Evolutionary conservation across 2,329 filamentous ascomycete species (phyloP), one percentile per base, ranked within the genome.

Genomic region (Neonectria faginata): DNA sequence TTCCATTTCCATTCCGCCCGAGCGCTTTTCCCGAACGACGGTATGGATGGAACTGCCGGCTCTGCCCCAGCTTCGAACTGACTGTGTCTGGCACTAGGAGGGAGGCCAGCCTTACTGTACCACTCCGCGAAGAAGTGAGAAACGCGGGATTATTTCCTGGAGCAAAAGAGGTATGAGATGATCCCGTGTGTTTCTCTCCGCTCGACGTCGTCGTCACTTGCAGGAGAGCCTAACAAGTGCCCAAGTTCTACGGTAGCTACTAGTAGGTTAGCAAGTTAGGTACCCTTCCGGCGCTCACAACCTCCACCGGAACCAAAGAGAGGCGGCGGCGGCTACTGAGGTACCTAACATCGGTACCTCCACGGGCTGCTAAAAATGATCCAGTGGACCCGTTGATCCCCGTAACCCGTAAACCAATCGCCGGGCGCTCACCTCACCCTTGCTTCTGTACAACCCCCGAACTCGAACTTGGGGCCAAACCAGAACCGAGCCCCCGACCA

Each of bases 401-500:
- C 48, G 18, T 56, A 55, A 45, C 16, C 58, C 51, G 41, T 36
- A 18, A 29, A 22, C 52, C 58, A 60, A 22, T 41, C 25, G 44
- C 14, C 39, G 27, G n/a, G 59, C 57, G 25, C 47, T 59, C 51
- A 45, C 57, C 50, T 60, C 45, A 62, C 60, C 60, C 60, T 57
- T 63, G 48, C 48, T 54, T 48, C 54, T 31, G 39, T 47, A 50
- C 27, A 44, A 10, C 20, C 53, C 54, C 52, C 50, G 48, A 52
- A 27, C 60, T 42, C 50, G 41, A 27, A 62, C 39, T 56, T 48
- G 53, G 53, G 56, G 42, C 55, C 29, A 44, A 62, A 53, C 60
- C 60, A 62, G 54, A 57, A 54, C 48, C 42, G 41, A 63, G 36
- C 55, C 60, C 25, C 60, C 57, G 50, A 60, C 57, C 57, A 36